Evolutionary conservation across 495 filamentous ascomycete genomes (phyloP).

Genomic region (Amniculicola lignicola): DNA sequence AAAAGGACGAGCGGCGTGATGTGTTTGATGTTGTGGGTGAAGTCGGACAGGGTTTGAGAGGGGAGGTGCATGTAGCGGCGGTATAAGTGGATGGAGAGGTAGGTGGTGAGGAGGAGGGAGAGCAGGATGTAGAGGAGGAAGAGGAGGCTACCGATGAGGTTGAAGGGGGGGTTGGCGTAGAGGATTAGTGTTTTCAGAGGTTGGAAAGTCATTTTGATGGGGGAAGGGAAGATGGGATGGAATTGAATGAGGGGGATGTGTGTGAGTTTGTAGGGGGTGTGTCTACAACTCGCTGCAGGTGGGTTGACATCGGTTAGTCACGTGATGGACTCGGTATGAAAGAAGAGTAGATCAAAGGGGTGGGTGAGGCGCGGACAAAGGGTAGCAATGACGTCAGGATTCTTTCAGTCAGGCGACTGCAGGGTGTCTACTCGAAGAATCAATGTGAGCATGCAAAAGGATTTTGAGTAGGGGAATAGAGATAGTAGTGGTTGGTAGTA

Average conservation of each 20-base stretch:
- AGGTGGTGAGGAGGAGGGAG: not conserved
- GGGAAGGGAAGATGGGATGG: not conserved
- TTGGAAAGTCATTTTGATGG: not conserved
- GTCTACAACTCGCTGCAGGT: too few relatives aligned
- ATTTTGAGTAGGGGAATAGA: too few relatives aligned
- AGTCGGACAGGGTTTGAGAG: not conserved
- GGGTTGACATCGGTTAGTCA: too few relatives aligned
- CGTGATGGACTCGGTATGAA: too few relatives aligned
- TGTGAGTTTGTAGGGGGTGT: not conserved
- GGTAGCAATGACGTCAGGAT: too few relatives aligned
- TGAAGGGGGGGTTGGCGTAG: constrained; percentile 8
- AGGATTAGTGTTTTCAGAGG: not conserved
- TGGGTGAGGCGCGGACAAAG: too few relatives aligned
- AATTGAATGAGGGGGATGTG: not conserved
- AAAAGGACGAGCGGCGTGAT: constrained; percentile 3
- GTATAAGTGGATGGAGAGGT: not conserved
- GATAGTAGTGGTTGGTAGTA: too few relatives aligned
- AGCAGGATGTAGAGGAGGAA: constrained; percentile 10
- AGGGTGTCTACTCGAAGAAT: too few relatives aligned
- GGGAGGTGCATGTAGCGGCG: not conserved
- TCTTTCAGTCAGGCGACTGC: too few relatives aligned
- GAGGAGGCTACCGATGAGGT: constrained; percentile 3
- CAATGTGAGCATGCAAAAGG: too few relatives aligned
- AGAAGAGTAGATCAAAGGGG: too few relatives aligned
- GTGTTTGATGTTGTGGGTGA: not conserved